Conservation (phyloP, 768 basidiomycete genomes). For the Tricholoma hemisulphureum region DNA sequence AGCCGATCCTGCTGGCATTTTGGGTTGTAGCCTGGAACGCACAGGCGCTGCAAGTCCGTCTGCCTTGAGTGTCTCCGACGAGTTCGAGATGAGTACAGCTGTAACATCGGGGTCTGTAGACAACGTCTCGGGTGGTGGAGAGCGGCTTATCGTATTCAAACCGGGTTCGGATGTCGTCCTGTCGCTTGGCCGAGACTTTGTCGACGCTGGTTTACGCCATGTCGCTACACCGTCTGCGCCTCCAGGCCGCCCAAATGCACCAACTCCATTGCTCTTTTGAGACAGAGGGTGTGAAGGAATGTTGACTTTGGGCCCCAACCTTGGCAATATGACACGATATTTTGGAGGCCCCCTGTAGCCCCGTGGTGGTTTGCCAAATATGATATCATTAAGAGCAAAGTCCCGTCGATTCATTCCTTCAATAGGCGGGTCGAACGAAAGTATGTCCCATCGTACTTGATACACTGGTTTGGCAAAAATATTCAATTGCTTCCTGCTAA, state of each 20-base stretch:
- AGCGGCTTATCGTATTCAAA: conserved; percentile 61
- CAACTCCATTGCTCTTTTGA: conserved; percentile 26
- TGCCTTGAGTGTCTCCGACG: conserved; percentile 27
- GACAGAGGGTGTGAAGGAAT: conserved; percentile 23
- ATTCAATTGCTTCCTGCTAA: conserved; percentile 49
- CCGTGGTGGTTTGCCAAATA: conserved; percentile 50
- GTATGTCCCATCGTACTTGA: conserved; percentile 57
- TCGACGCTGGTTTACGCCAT: conserved; percentile 42
- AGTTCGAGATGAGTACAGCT: conserved; percentile 30
- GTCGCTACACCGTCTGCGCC: conserved; percentile 40
- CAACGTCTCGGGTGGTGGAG: conserved; percentile 57
- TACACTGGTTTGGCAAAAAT: conserved; percentile 38
- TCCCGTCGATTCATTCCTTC: conserved; percentile 62
- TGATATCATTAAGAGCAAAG: conserved; percentile 60
- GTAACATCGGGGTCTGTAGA: conserved; percentile 30
- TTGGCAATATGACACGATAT: conserved; percentile 44
- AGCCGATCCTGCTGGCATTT: conserved; percentile 68
- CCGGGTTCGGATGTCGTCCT: conserved; percentile 17
- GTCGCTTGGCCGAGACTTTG: conserved; percentile 19
- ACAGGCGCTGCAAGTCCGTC: conserved; percentile 27
- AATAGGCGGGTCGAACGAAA: conserved; percentile 71
- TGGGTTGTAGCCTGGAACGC: conserved; percentile 58
- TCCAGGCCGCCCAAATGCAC: conserved; percentile 43
- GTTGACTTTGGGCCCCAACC: conserved; percentile 30
- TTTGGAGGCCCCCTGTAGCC: conserved; percentile 38